Base-by-base conservation (phyloP, 75 land plant genomes). In the Pinus albicaulis region DNA sequence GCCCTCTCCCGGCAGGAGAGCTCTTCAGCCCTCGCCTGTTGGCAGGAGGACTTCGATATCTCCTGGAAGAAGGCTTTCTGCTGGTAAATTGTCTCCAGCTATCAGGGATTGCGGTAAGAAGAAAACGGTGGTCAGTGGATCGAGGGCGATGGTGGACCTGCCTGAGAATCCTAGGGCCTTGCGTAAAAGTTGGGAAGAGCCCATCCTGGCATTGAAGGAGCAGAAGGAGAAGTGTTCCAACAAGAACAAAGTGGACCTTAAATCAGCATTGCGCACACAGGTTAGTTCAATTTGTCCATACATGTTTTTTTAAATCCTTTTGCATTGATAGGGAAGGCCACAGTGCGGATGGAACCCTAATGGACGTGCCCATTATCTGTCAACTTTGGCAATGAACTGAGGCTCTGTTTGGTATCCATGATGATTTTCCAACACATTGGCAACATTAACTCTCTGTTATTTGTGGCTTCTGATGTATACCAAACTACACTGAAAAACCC, bases 131-230 rank as follows among this genome's bases (percentile, higher is more conserved):
- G 86, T 89, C 4, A 87, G 91, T 41, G 82, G 86, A 56, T 80
- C 90, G 0, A 88, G 80, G 76, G 82, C 76, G 52, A 84, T 87
- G 1, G 90, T 87, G 1, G 90, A 78, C 0, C 55, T 83, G 38
- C 77, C 58, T 13, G 87, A 77, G 60, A 78, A 87, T 62, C 72
- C 62, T 1, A 86, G 85, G 61, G 56, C 75, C 8, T 69, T 57
- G 26, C 78, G 87, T 62, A 91, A 89, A 82, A 91, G 88, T 85
- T 89, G 93, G 93, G 93, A 90, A 60, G 91, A 91, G n/a, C 41
- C 76, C 3, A 65, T 79, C 3, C 31, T 52, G 17, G 89, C 75
- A 55, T 78, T 72, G 73, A 87, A 83, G 56, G 87, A 81, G 7
- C 36, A n/a, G 14, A 82, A 71, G 55, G 84, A 82, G 59, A 82